Evolutionary conservation across 345 rosid genomes (phyloP).

Genomic region (Acer negundo): DNA sequence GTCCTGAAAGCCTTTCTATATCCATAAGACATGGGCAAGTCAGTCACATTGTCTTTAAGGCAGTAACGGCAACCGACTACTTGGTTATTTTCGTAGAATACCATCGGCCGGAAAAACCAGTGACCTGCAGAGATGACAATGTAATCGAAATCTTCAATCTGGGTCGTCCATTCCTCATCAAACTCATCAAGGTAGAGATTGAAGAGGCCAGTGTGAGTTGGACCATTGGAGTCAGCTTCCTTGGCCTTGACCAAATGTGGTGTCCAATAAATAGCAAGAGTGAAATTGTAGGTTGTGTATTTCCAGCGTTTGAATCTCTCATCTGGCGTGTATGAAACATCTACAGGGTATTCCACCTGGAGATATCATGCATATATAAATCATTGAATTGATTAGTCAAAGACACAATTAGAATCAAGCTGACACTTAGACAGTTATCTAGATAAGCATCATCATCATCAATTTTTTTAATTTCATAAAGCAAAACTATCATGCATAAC

Average conservation of each 20-base stretch:
- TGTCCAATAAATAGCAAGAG: conserved; percentile 44
- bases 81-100: conserved; percentile 32
- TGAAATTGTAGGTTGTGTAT: conserved; percentile 33
- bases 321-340: conserved; percentile 20
- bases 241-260: conserved; percentile 41
- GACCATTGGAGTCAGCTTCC: conserved; percentile 35
- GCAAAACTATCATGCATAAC: too few relatives aligned
- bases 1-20: conserved; percentile 38
- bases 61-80: conserved; percentile 44
- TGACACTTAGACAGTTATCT: too few relatives aligned
- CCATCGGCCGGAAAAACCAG: conserved; percentile 50
- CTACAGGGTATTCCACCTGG: conserved; percentile 30
- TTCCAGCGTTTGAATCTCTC: conserved; percentile 27
- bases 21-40: conserved; percentile 39
- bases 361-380: too few relatives aligned
- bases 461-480: too few relatives aligned
- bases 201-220: conserved; percentile 32
- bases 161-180: conserved; percentile 36
- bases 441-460: too few relatives aligned
- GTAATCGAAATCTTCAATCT: conserved; percentile 36
- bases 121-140: conserved; percentile 42
- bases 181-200: conserved; percentile 43
- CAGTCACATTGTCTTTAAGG: conserved; percentile 24
- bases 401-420: too few relatives aligned
- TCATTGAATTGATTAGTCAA: too few relatives aligned